Conservation (phyloP, 139 green algal genomes). For the Tetradesmus obliquus region DNA sequence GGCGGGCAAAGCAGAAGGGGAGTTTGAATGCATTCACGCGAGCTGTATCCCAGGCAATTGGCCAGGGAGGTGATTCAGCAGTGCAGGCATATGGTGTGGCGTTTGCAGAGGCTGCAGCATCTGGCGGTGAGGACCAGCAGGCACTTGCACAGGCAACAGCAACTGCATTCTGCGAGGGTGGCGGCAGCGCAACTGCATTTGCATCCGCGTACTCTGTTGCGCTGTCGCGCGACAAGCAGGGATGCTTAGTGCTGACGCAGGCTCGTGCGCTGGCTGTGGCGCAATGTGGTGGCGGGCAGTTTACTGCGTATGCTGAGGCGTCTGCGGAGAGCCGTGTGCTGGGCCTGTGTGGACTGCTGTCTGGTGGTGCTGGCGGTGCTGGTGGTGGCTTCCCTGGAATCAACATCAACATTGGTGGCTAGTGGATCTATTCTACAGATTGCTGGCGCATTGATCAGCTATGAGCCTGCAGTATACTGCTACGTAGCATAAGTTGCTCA, state of each 20-base stretch:
- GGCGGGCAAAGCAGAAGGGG: not conserved
- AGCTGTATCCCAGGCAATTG: not conserved
- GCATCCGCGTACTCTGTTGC: conserved; percentile 4
- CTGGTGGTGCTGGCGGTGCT: not conserved
- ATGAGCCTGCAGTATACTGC: too few species aligned
- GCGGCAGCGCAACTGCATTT: conserved; percentile 4
- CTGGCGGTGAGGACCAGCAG: not conserved
- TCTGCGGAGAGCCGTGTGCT: not conserved
- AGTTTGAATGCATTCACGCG: not conserved
- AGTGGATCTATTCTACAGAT: not conserved
- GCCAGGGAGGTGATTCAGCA: not conserved
- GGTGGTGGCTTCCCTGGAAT: not conserved
- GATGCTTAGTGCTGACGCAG: conserved; percentile 24
- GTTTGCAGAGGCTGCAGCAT: not conserved
- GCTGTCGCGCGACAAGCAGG: not conserved
- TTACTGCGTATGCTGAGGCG: not conserved
- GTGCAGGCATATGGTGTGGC: not conserved
- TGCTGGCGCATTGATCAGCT: not conserved
- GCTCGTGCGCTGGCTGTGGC: conserved; percentile 20
- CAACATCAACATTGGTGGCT: not conserved
- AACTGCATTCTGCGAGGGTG: conserved; percentile 15
- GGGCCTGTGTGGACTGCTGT: conserved; percentile 1
- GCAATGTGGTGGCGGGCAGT: conserved; percentile 12
- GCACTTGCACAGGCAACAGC: conserved; percentile 17
- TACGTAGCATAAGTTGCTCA: too few species aligned